These are phyloP conservation scores for Andrographis paniculata DNA, from an alignment of 305 asterid genomes.

Conservation along the genomic window DNA sequence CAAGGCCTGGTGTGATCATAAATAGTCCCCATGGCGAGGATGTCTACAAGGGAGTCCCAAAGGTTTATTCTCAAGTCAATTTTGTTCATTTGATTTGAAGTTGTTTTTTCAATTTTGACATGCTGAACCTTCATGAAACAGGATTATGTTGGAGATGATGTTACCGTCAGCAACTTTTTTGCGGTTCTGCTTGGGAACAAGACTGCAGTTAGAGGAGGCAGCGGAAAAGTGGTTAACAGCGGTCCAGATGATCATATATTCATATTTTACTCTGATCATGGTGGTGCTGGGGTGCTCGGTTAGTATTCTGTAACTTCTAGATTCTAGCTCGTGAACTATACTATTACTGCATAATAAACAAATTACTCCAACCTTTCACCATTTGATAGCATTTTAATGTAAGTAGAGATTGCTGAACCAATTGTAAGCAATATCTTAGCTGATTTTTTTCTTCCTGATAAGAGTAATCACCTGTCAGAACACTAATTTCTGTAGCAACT, in stretches of 20 bases:
- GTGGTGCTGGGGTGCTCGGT: conserved; percentile 98
- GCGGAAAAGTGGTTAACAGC: conserved; percentile 85
- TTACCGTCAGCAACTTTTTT: conserved; percentile 61
- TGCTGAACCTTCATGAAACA: conserved; percentile 29
- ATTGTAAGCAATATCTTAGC: too few relatives aligned
- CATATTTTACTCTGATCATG: conserved; percentile 81
- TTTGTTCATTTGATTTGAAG: conserved; percentile 9
- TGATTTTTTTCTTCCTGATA: too few relatives aligned
- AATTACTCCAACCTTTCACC: too few relatives aligned
- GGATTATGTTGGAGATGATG: conserved; percentile 86
- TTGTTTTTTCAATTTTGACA: conserved; percentile 11
- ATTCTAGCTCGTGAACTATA: too few relatives aligned
- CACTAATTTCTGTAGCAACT: too few relatives aligned
- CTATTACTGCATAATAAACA: too few relatives aligned
- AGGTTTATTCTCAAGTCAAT: conserved; percentile 35
- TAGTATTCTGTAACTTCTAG: conserved; percentile 21
- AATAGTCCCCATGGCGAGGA: conserved; percentile 81
- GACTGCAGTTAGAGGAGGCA: conserved; percentile 81
- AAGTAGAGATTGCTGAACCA: too few relatives aligned
- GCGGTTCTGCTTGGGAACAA: conserved; percentile 84
- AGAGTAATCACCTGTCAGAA: too few relatives aligned
- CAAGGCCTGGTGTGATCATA: conserved; percentile 84
- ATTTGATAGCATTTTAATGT: too few relatives aligned
- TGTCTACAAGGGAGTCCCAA: conserved; percentile 91
- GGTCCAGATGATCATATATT: conserved; percentile 90